Evolutionary conservation across 257 asterid species (phyloP), one percentile per base, ranked within the genome.

Genomic region (Solanum corneliomulleri): DNA sequence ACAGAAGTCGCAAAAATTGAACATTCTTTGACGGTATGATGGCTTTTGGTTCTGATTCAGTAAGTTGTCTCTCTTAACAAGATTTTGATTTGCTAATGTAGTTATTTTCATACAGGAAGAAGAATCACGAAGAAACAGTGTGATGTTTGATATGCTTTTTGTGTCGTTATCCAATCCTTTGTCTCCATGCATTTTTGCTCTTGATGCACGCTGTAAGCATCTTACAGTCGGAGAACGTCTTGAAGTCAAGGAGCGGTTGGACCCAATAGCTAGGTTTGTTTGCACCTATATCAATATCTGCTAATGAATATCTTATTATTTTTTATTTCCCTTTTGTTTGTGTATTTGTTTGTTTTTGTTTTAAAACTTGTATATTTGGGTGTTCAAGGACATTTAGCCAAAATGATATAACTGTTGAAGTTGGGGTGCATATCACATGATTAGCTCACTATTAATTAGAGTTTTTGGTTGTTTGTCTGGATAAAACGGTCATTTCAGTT

Each of bases 201-300:
- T 97, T 74, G 94, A 93, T 89, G 97, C 94, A 88, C 96, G 95
- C 84, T 94, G 95, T 87, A 95, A 97, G 93, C 92, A 95, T 91
- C 90, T 95, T 89, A 70, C 90, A 1, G 97, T 91, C 31, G 84
- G 71, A 88, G 97, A 95, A 80, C 92, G 94, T 64, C 72, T 86
- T 85, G 90, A 33, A 89, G 93, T 91, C 52, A 94, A 92, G 88
- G 99, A 94, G 92, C 89, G n/a, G 47, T 88, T 97, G 88, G 97
- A 97, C 92, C 99, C 99, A 29, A 92, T 83, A 23, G 95, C 97
- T 89, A 97, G 99, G 99, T 97, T 88, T 90, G 95, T 89, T 89
- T 82, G 88, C 74, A 29, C 82, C 80, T 84, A 37, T 86, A 85
- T 62, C 23, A 84, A 80, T n/a, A 69, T 49, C 29, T 49, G 85